Evolutionary conservation across 768 basidiomycete species (phyloP).

Genomic region (Lactarius quietus): DNA sequence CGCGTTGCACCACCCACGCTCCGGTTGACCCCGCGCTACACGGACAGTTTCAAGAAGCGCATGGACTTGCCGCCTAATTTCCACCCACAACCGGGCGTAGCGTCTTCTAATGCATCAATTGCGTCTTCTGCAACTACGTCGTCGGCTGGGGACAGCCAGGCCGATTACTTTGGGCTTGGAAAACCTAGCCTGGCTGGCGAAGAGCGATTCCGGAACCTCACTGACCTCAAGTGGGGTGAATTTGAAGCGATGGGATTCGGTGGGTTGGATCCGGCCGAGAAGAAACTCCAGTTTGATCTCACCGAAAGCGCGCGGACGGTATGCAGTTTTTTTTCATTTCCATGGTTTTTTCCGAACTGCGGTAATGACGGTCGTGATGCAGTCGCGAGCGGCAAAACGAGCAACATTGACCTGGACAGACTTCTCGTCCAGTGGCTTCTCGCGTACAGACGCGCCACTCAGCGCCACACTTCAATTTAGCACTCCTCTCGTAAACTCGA

Average conservation of each 20-base stretch:
- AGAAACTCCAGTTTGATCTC: constrained; percentile 88
- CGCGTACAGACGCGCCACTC: constrained; percentile 71
- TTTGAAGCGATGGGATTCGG: constrained; percentile 86
- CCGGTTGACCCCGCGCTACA: constrained; percentile 62
- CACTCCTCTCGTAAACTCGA: constrained; percentile 49
- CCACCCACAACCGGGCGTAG: constrained; percentile 43
- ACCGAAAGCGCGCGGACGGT: constrained; percentile 80
- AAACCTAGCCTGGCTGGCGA: constrained; percentile 43
- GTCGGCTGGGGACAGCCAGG: constrained; percentile 10
- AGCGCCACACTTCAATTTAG: constrained; percentile 81
- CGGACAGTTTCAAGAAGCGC: constrained; percentile 71
- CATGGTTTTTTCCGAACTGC: no score
- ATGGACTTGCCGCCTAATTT: constrained; percentile 64
- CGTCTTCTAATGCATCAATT: constrained; percentile 33
- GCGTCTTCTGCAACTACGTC: constrained; percentile 30
- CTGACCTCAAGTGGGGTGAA: constrained; percentile 88
- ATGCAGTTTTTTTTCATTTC: constrained; percentile 35
- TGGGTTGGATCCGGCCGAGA: constrained; percentile 46
- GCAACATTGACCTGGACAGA: constrained; percentile 88
- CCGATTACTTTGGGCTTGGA: constrained; percentile 33
- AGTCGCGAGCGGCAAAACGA: constrained; percentile 56
- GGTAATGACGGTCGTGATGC: constrained; percentile 18
- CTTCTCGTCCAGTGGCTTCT: constrained; percentile 81
- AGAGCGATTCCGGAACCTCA: constrained; percentile 73
- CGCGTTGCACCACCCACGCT: constrained; percentile 61